These are phyloP conservation scores for Vitis riparia DNA, from an alignment of 164 flowering plant species.

Conservation along the genomic window DNA sequence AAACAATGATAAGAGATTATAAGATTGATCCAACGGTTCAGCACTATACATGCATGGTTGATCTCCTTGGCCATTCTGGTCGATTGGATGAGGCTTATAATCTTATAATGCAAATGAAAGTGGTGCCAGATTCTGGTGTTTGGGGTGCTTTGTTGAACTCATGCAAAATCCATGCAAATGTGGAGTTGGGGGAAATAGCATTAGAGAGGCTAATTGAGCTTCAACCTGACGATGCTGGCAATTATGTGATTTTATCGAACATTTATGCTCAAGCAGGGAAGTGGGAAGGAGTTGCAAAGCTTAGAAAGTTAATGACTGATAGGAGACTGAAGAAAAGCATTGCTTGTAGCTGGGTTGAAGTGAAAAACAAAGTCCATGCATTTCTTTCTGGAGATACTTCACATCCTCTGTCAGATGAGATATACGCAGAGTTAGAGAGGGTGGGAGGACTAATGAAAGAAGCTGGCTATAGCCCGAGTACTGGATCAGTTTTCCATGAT, in stretches of 20 bases:
- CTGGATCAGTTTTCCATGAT: conserved; percentile 45
- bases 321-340: conserved; percentile 36
- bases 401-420: conserved; percentile 37
- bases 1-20: conserved; percentile 29
- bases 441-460: conserved; percentile 29
- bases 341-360: conserved; percentile 54
- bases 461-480: conserved; percentile 48
- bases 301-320: conserved; percentile 39
- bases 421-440: conserved; percentile 40
- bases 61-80: conserved; percentile 45
- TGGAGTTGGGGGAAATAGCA: conserved; percentile 47
- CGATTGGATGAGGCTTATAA: conserved; percentile 39
- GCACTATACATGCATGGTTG: conserved; percentile 54
- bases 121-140: conserved; percentile 40
- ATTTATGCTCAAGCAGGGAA: conserved; percentile 53
- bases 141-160: conserved; percentile 56
- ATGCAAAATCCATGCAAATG: conserved; percentile 42
- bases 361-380: conserved; percentile 39
- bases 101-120: conserved; percentile 43
- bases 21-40: conserved; percentile 38
- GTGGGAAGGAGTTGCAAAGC: conserved; percentile 48
- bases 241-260: conserved; percentile 52
- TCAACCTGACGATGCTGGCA: conserved; percentile 47
- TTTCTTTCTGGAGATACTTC: conserved; percentile 49
- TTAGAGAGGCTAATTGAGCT: conserved; percentile 39